Evolutionary conservation across 2,329 filamentous ascomycete species (phyloP).

Genomic region (Neocucurbitaria cava): DNA sequence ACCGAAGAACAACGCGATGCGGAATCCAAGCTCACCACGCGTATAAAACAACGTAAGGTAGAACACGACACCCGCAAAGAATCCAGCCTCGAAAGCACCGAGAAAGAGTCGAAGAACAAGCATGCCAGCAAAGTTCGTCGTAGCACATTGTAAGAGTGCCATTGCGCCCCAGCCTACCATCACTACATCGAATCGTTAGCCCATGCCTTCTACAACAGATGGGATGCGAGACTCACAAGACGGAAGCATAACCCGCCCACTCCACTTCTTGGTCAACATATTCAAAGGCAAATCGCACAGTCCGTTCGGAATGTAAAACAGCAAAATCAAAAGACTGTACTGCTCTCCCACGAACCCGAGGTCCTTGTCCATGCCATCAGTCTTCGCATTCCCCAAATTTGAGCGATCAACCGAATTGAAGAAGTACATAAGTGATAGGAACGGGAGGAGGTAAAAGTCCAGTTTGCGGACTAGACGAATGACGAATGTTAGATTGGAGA

Average conservation of each 20-base stretch:
- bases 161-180: conserved; percentile 22
- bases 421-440: conserved; percentile 54
- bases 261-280: conserved; percentile 57
- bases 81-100: conserved; percentile 29
- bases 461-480: conserved; percentile 43
- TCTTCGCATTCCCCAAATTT: conserved; percentile 57
- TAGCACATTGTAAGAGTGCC: conserved; percentile 52
- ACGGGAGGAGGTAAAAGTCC: conserved; percentile 53
- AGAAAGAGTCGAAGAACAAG: conserved; percentile 29
- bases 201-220: conserved; percentile 57
- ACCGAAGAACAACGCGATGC: conserved; percentile 55
- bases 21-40: conserved; percentile 51
- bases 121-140: conserved; percentile 56
- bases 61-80: conserved; percentile 58
- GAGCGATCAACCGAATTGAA: conserved; percentile 48
- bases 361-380: conserved; percentile 22
- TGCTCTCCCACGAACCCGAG: conserved; percentile 42
- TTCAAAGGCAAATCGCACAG: conserved; percentile 59
- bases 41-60: conserved; percentile 61
- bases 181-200: conserved; percentile 29
- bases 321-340: conserved; percentile 55
- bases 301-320: conserved; percentile 61
- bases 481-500: neutral
- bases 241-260: conserved; percentile 52
- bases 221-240: conserved; percentile 50